A percentile compares a stretch with the other conserved stretches of the same genome.
Evolutionary conservation across 2,329 filamentous ascomycete species (phyloP).

Genomic region (Fusarium sp.): DNA sequence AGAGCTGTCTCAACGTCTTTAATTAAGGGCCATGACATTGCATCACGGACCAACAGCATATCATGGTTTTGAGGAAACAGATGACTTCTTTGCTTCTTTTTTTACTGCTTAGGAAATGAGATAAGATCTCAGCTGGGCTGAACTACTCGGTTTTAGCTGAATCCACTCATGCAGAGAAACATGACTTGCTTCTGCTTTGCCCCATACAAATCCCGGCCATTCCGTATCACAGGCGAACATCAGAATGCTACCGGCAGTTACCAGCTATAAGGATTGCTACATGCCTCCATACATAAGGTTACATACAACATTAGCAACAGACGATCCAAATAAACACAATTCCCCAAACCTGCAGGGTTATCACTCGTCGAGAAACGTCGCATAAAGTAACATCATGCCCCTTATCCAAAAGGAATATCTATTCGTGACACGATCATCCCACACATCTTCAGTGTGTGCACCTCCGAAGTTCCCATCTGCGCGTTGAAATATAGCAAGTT

Average conservation of each 20-base stretch:
- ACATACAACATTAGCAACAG: constrained; percentile 9
- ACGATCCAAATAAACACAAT: constrained; percentile 20
- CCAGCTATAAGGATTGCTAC: background rate
- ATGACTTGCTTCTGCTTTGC: constrained; percentile 7
- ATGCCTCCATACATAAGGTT: constrained; percentile 9
- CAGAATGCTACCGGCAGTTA: background rate
- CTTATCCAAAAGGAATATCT: constrained; percentile 14
- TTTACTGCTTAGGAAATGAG: background rate
- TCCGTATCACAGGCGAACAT: constrained; percentile 2
- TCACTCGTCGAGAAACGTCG: background rate
- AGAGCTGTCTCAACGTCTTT: background rate
- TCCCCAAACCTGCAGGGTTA: constrained; percentile 14
- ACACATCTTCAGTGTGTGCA: background rate
- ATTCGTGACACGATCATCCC: constrained; percentile 4
- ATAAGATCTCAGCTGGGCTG: constrained; percentile 10
- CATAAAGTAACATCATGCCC: constrained; percentile 12
- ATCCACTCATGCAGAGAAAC: constrained; percentile 12
- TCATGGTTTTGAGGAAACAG: constrained; percentile 17
- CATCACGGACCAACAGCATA: constrained; percentile 27
- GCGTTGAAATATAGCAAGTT: constrained; percentile 10
- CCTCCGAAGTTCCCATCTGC: background rate
- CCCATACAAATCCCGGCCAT: constrained; percentile 24
- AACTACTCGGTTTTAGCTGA: background rate
- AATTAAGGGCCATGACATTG: constrained; percentile 35
- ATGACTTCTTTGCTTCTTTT: background rate